phyloP scores from a whole-genome alignment of 2,329 filamentous ascomycete species.

The Microsporum audouinii region DNA sequence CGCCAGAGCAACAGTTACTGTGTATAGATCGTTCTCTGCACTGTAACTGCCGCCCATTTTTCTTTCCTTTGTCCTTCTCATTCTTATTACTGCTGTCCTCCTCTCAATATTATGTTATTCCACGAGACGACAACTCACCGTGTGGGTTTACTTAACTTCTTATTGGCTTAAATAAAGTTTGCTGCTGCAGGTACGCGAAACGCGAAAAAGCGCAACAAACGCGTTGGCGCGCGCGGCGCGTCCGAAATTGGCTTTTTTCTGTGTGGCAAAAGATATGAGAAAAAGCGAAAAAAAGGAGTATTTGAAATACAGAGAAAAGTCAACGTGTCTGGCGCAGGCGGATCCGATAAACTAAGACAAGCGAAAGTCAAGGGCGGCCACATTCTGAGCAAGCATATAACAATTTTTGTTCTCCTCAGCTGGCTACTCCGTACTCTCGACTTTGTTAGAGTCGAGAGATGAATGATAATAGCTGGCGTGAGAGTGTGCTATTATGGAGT shows the following conservation, averaged over 20 bases:
- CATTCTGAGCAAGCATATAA: neutral
- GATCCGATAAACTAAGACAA: neutral
- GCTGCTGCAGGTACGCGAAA: neutral
- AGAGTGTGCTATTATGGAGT: neutral
- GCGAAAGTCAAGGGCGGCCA: neutral
- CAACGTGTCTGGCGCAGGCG: neutral
- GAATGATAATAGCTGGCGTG: neutral
- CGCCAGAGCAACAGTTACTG: neutral
- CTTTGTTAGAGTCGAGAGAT: too few relatives aligned
- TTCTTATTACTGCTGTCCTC: neutral
- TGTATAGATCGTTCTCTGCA: neutral
- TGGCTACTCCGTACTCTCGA: neutral
- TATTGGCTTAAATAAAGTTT: constrained; percentile 3
- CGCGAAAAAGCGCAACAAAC: constrained; percentile 1
- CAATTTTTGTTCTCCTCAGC: neutral
- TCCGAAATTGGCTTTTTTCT: neutral
- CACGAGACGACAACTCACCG: neutral
- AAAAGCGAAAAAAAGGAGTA: neutral
- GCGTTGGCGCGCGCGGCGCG: constrained; percentile 1
- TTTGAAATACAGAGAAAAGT: neutral
- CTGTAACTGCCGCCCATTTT: neutral
- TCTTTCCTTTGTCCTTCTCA: neutral
- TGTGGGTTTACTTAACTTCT: neutral
- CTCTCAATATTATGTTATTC: neutral
- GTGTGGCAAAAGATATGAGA: neutral